Conservation (phyloP, 2,329 filamentous ascomycete species). For the Neopestalotiopsis rosae region DNA sequence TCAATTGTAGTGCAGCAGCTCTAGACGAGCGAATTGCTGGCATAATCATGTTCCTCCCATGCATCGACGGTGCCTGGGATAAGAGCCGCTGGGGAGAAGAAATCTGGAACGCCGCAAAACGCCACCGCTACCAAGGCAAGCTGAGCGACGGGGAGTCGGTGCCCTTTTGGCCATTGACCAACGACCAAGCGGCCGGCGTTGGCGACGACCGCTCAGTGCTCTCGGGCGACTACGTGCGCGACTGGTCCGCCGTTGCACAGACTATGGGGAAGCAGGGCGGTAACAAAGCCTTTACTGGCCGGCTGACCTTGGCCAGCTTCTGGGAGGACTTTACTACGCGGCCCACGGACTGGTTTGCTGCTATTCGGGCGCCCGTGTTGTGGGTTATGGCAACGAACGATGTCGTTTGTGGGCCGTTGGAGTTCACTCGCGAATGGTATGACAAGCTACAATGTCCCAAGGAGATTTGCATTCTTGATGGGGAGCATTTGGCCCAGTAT, state of each 20-base stretch:
- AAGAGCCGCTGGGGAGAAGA: background rate
- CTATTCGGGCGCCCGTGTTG: background rate
- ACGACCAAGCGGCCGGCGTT: background rate
- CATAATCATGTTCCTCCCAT: constrained; percentile 1
- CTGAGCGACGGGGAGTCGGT: background rate
- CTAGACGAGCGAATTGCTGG: background rate
- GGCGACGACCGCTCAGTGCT: background rate
- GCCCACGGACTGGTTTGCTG: background rate
- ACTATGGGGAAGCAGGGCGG: background rate
- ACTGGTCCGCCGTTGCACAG: background rate
- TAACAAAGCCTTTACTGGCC: background rate
- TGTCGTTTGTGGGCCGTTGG: background rate
- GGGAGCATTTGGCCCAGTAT: background rate
- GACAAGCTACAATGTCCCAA: constrained; percentile 5
- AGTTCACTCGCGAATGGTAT: background rate
- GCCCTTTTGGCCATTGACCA: background rate
- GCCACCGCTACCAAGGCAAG: background rate
- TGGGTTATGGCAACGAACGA: background rate
- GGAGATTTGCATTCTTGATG: background rate
- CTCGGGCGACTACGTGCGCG: background rate
- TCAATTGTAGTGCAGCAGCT: background rate
- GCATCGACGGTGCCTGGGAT: constrained; percentile 4
- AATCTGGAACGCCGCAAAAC: background rate
- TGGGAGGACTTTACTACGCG: background rate
- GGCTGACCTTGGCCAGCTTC: constrained; percentile 1